Percentiles rank a stretch among this genome's conserved stretches.
Conservation (phyloP, 106 monocot species). For the Dactylorhiza incarnata region DNA sequence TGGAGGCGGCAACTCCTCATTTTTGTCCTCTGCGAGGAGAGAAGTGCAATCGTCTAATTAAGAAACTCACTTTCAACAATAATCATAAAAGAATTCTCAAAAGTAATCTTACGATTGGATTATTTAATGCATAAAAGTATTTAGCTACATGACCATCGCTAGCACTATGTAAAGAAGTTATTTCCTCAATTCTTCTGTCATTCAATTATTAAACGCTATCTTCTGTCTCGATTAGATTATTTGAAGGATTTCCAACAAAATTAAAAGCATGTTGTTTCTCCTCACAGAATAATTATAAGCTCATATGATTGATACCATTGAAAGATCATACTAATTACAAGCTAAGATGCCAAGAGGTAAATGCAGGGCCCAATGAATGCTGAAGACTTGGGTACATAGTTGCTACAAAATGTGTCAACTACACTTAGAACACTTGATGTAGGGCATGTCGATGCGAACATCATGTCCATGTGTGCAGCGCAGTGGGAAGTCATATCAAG, state of each 20-base stretch:
- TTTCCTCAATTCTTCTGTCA: not conserved
- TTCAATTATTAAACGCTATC: not conserved
- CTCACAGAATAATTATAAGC: not conserved
- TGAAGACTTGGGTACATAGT: too few species aligned
- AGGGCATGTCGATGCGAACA: too few species aligned
- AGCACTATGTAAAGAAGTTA: not conserved
- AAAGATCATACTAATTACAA: too few species aligned
- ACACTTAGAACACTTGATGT: too few species aligned
- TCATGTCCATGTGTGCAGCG: too few species aligned
- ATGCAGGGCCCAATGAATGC: not conserved
- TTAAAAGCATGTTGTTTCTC: not conserved
- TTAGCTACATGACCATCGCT: not conserved
- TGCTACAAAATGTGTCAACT: too few species aligned
- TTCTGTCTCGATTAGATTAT: not conserved
- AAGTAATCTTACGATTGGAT: not conserved
- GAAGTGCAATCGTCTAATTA: not conserved
- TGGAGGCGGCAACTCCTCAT: slow-evolving; percentile 32
- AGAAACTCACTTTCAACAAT: not conserved
- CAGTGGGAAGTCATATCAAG: too few species aligned
- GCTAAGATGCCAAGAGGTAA: too few species aligned
- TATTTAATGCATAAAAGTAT: not conserved
- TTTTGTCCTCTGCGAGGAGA: slow-evolving; percentile 40
- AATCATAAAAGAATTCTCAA: not conserved
- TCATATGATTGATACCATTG: too few species aligned
- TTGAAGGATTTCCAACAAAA: not conserved